Base-by-base conservation (phyloP, 1,284 basidiomycete species). In the Sporisorium scitamineum region DNA sequence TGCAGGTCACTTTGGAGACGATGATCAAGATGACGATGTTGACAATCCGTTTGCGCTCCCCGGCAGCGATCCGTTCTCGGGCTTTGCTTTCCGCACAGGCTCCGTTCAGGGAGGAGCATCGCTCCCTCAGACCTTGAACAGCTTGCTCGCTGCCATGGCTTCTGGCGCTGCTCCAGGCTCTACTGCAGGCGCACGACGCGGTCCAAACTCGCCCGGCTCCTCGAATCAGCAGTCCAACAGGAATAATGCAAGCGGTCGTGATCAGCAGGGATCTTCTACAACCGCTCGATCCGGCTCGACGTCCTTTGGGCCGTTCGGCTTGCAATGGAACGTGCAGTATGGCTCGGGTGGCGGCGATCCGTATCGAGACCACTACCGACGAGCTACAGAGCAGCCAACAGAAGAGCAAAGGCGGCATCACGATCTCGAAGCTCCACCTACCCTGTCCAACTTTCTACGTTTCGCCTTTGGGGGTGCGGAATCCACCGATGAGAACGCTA, bases 291-390 rank as follows among this genome's bases (percentile, higher is more conserved):
- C 69, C 16, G 73, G 67, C 34, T 26, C 60, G 0, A 59, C 76
- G 8, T 61, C 64, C 0, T 78, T 76, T 22, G 72, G 69, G 13
- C 71, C 76, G 6, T 69, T 75, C 29, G 69, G 72, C 24, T 20
- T 75, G 27, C 73, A 75, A 39, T 78, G 69, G 69, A 63, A 68
- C 32, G 56, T 70, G 1, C 72, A 71, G 48, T 75, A 75, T 45
- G 72, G 60, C 20, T 70, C 72, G 1, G 67, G 67, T 5, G 67
- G 56, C 2, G 58, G 51, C 13, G 67, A 72, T 27, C 58, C 60
- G 1, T 68, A 69, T 27, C 59, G 52, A 14, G 63, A 72, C 24
- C 58, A 60, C 2, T 68, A 69, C 18, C 59, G 37, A 10, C 39
- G 52, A 44, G 39, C 58, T 22, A 45, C 67, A 8, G 60, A 76